Evolutionary conservation across 495 filamentous ascomycete genomes (phyloP).

Genomic region (Xylaria bambusicola): DNA sequence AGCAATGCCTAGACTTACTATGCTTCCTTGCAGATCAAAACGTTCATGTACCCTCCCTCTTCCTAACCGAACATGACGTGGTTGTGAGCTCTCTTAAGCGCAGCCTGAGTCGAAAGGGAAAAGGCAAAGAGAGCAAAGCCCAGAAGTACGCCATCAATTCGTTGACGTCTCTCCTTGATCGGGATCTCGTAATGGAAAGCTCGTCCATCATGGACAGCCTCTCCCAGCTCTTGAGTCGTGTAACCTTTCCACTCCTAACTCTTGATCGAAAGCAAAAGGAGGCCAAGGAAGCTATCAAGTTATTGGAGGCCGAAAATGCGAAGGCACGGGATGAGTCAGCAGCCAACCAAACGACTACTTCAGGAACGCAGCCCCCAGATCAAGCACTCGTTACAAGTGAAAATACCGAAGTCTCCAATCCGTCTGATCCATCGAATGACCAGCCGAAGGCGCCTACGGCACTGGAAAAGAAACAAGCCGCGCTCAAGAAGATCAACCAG

Average conservation of each 20-base stretch:
- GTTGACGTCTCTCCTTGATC: constrained; percentile 82
- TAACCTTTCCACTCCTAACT: constrained; percentile 82
- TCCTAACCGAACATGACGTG: constrained; percentile 92
- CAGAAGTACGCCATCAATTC: constrained; percentile 91
- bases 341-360: constrained; percentile 23
- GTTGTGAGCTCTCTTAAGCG: constrained; percentile 68
- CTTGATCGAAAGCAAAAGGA: constrained; percentile 83
- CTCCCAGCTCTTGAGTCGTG: constrained; percentile 79
- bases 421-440: constrained; percentile 20
- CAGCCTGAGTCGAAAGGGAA: constrained; percentile 77
- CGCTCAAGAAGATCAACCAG: constrained; percentile 68
- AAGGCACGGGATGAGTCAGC: constrained; percentile 26
- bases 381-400: constrained; percentile 21
- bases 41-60: constrained; percentile 80
- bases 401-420: constrained; percentile 30
- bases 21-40: constrained; percentile 81
- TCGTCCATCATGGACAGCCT: constrained; percentile 92
- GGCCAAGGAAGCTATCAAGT: constrained; percentile 59
- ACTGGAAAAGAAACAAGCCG: constrained; percentile 55
- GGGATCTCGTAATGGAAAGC: constrained; percentile 91
- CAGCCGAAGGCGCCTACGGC: constrained; percentile 47
- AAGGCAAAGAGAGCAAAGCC: constrained; percentile 84
- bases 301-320: constrained; percentile 48
- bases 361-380: constrained; percentile 21
- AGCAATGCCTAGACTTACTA: constrained; percentile 86